Percentiles rank a stretch among this genome's conserved stretches.
These are phyloP conservation scores for Ophiostoma pallidulum DNA, from an alignment of 2,329 filamentous ascomycete genomes.

Conservation along the genomic window DNA sequence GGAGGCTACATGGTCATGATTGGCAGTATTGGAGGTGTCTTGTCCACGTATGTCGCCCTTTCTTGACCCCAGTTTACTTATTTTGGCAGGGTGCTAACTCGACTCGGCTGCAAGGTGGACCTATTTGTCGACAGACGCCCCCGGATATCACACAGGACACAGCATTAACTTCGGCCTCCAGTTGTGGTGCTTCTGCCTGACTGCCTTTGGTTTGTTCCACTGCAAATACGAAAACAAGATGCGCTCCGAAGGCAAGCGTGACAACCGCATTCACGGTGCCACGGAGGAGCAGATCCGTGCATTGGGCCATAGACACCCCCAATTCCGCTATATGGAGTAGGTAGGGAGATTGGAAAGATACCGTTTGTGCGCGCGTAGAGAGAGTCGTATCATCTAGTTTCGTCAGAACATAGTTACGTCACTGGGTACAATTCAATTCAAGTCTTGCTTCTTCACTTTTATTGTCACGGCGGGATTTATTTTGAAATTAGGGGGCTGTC, in stretches of 20 bases:
- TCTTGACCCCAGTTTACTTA: too few species aligned
- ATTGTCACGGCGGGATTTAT: too few species aligned
- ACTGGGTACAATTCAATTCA: too few species aligned
- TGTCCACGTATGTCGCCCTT: conserved; percentile 37
- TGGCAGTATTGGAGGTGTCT: conserved; percentile 46
- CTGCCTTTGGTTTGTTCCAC: conserved; percentile 41
- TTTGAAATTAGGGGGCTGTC: too few species aligned
- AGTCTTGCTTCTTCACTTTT: too few species aligned
- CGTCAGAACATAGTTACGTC: too few species aligned
- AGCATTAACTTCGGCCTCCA: conserved; percentile 48
- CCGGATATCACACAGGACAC: conserved; percentile 40
- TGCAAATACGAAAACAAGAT: conserved; percentile 44
- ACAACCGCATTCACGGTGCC: conserved; percentile 39
- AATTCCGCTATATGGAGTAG: conserved; percentile 41
- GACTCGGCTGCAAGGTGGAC: conserved; percentile 36
- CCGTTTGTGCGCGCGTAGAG: too few species aligned
- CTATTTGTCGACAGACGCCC: conserved; percentile 37
- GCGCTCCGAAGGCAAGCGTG: conserved; percentile 37
- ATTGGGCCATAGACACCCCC: conserved; percentile 44
- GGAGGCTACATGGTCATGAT: conserved; percentile 45
- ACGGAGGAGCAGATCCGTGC: conserved; percentile 35
- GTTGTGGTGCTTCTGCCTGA: conserved; percentile 33
- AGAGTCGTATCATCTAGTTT: too few species aligned
- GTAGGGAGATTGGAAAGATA: neutral
- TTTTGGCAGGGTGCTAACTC: too few species aligned